Evolutionary conservation across 805 yeast species (phyloP), one percentile per base, ranked within the genome.

Genomic region (Yamadazyma akitaensis): DNA sequence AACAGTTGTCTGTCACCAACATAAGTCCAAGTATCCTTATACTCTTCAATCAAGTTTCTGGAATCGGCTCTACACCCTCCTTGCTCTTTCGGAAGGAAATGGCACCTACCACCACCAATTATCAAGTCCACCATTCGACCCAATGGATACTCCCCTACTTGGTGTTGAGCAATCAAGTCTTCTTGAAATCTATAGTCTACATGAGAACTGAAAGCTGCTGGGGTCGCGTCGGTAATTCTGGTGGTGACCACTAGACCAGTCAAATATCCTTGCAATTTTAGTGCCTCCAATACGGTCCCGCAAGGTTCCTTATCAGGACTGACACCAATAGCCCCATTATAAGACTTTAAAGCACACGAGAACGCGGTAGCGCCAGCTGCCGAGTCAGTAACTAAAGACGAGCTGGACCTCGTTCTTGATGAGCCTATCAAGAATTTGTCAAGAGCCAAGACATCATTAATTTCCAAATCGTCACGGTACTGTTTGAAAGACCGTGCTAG

Each of bases 341-440:
- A 88, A 4, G 89, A 70, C 68, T 90, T 91, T 54, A 81, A 55
- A 5, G 82, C 91, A 64, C 96, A 88, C 0, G 95, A 75, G 58
- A 90, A 90, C 1, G 96, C 97, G 5, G 96, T 89, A 14, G 97
- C 97, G 13, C 97, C 97, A 2, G 97, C 97, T 7, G 97, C 97
- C 16, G 96, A 85, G 63, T 90, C 97, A 0, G 97, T 90, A 50
- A 90, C 80, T 54, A 86, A 70, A 1, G 95, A 85, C 53, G 74
- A 71, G 28, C 81, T 80, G n/a, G 96, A 86, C 49, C 91, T 75
- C 0, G 97, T 90, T 53, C 97, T 76, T 9, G 95, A 85, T 18
- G 86, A 76, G 21, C 97, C 97, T 44, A 90, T 77, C 39, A 88
- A 68, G 60, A 83, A 80, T 47, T 76, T 70, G 62, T 89, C 97